Conservation (phyloP, 345 rosid genomes). For the Viola odorata region DNA sequence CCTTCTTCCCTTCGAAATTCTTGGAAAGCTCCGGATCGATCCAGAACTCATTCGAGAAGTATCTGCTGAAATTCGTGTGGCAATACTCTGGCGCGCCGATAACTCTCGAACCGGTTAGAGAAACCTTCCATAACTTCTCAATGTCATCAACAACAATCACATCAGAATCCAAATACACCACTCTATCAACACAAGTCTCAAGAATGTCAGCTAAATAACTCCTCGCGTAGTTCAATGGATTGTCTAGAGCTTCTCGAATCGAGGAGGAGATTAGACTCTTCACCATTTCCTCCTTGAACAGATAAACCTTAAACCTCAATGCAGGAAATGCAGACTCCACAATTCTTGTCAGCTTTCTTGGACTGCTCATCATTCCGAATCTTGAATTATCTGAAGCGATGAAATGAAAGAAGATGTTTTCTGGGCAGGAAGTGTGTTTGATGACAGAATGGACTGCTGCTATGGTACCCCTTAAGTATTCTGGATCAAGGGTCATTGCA, state of each 20-base stretch:
- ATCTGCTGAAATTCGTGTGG: conserved; percentile 47
- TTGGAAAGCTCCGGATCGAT: conserved; percentile 31
- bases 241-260: conserved; percentile 54
- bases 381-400: conserved; percentile 39
- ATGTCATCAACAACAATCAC: conserved; percentile 58
- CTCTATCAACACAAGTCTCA: conserved; percentile 29
- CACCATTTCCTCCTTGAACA: conserved; percentile 44
- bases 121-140: conserved; percentile 43
- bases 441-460: conserved; percentile 57
- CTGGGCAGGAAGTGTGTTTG: conserved; percentile 54
- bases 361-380: conserved; percentile 33
- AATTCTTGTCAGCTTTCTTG: not conserved
- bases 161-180: conserved; percentile 63
- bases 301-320: conserved; percentile 49
- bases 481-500: conserved; percentile 62
- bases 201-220: conserved; percentile 60
- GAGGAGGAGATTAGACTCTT: conserved; percentile 52
- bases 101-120: conserved; percentile 41
- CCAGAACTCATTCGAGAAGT: conserved; percentile 54
- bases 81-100: conserved; percentile 70
- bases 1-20: conserved; percentile 44
- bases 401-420: conserved; percentile 62
- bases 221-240: conserved; percentile 62
- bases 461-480: conserved; percentile 69
- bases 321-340: conserved; percentile 41